These are phyloP conservation scores for Aureobasidium mangrovei DNA, from an alignment of 2,329 filamentous ascomycete species.

Conservation along the genomic window DNA sequence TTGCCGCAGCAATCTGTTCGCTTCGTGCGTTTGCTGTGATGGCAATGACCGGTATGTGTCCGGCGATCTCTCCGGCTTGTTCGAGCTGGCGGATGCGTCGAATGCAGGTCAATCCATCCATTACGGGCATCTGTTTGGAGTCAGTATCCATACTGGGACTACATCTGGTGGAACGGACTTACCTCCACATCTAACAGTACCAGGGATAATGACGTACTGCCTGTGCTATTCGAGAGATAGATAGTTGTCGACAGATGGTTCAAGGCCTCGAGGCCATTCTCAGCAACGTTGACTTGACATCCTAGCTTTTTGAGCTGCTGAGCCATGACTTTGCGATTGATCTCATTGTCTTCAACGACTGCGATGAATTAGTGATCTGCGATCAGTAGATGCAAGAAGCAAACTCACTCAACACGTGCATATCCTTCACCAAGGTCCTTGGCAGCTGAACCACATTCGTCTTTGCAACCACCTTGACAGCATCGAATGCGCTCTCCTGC, in stretches of 20 bases:
- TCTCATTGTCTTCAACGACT: slow-evolving; percentile 32
- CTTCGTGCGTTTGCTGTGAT: slow-evolving; percentile 69
- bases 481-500: background rate
- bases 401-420: slow-evolving; percentile 15
- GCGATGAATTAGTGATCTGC: background rate
- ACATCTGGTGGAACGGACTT: no score
- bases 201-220: slow-evolving; percentile 28
- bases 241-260: slow-evolving; percentile 25
- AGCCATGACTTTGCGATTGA: slow-evolving; percentile 34
- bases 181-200: slow-evolving; percentile 68
- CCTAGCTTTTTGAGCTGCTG: slow-evolving; percentile 31
- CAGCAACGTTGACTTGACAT: slow-evolving; percentile 30
- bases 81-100: slow-evolving; percentile 62
- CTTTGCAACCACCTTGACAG: background rate
- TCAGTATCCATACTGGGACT: no score
- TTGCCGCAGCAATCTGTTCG: slow-evolving; percentile 63
- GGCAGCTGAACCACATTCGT: background rate
- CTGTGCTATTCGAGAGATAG: background rate
- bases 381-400: background rate
- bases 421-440: background rate
- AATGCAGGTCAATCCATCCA: slow-evolving; percentile 70
- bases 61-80: slow-evolving; percentile 48
- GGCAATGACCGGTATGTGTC: slow-evolving; percentile 64
- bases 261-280: slow-evolving; percentile 31
- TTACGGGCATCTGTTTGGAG: slow-evolving; percentile 55